Base-by-base conservation (phyloP, 208 protist species). In the Leishmania braziliensis region DNA sequence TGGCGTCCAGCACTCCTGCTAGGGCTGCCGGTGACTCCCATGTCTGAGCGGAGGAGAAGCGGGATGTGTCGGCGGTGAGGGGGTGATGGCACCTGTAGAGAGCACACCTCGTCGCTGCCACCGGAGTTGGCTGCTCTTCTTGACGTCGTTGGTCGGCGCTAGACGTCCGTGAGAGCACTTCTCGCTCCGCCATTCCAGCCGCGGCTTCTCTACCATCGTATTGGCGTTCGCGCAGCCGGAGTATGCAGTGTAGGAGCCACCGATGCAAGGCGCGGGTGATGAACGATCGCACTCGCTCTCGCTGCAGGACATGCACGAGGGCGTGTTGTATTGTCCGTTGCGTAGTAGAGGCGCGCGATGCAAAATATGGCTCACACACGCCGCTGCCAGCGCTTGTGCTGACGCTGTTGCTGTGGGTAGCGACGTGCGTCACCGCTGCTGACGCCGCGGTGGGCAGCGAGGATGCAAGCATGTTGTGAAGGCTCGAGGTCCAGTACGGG, bases 301-400 rank as follows among this genome's bases (percentile, higher is more conserved):
- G 79, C 60, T 72, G 79, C 72, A 82, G 36, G 39, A 78, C 51
- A 29, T 82, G 79, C 29, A 54, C 79, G 0, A 82, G 5, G 23
- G 56, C 18, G 54, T 29, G 33, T 12, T 48, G 69, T 54, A 66
- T 46, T 8, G 16, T 14, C 14, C 14, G 20, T 39, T 75, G 8
- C 70, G 4, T 14, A 3, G 70, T 8, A 23, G 16, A 33, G 66
- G 5, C 56, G 54, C 5, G 63, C 16, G 48, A 23, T 12, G 43
- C 29, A 48, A 36, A n/a, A 1, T 16, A 14, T 4, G 6, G 62
- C 26, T 14, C 69, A 36, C 26, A 6, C 46, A 23, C 39, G 46
- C 46, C 14, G 26, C 46, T 51, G 26, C 20, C 68, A 0, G 23
- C 10, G 20, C 18, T 20, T 33, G 16, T 23, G 65, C 33, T 4